Evolutionary conservation across 1,284 basidiomycete genomes (phyloP), one percentile per base, ranked within the genome.

Genomic region (Ganoderma sp.): DNA sequence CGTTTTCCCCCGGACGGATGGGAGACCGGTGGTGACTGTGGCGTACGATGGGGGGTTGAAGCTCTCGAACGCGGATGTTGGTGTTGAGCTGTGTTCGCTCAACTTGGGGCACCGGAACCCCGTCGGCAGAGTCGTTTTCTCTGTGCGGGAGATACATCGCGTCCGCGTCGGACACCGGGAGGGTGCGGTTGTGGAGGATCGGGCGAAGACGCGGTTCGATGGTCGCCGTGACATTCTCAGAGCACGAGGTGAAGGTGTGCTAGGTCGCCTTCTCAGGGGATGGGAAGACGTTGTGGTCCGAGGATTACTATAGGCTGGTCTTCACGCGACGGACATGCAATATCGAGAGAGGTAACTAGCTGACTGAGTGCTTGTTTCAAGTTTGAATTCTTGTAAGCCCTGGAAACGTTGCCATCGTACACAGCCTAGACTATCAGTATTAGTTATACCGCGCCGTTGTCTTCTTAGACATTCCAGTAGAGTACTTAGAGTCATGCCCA

Each of bases 111-210:
- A 37, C 19, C 58, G 54, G 0, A 10, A 17, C 17, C 1, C 3
- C 14, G 56, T 57, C 12, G 6, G 7, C 2, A 4, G 6, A 3
- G 56, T 25, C 17, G 0, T 12, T 3, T 57, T 57, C 56, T 57
- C 56, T 9, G 2, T 57, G 56, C 56, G 56, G 56, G 56, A 37
- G 12, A 14, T 57, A 57, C 34, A 4, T 57, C 34, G 56, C 56
- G 17, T 39, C 34, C 19, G 34, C 8, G 9, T 57, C 56, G 17
- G 19, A 12, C 2, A 32, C 37, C 17, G 0, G 25, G 19, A 32
- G 39, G 57, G 57, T 45, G 19, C 32, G 39, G n/a, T 17, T 63
- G 63, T 61, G 39, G 52, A 54, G 52, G n/a, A 54, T 15, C 6
- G 15, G 52, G 6, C 25, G 28, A 7, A 25, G 52, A 32, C 28